Percentiles rank a stretch among this genome's conserved stretches.
Evolutionary conservation across 78 protist species (phyloP).

Genomic region (Dictyostelium brefeldianum): DNA sequence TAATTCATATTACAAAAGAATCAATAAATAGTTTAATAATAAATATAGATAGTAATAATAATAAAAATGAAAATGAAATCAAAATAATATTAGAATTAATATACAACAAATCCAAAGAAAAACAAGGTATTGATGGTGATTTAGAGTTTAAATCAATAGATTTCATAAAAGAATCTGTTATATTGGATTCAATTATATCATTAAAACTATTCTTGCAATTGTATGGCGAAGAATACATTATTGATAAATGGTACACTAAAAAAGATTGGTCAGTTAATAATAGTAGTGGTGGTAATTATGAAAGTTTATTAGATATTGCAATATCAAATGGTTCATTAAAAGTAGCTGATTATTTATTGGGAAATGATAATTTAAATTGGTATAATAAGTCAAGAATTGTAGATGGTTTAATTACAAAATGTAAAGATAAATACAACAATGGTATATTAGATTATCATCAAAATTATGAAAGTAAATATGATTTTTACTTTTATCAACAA

Average conservation of each 20-base stretch:
- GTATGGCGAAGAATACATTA: not conserved
- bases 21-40: too few species aligned
- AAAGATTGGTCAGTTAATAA: not conserved
- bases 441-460: too few species aligned
- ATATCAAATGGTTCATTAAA: not conserved
- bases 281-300: not conserved
- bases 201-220: not conserved
- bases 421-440: too few species aligned
- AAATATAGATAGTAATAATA: too few species aligned
- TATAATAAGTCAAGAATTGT: not conserved
- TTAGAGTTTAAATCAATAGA: not conserved
- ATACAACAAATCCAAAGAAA: too few species aligned
- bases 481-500: too few species aligned
- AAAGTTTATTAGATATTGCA: not conserved
- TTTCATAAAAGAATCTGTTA: constrained; percentile 1
- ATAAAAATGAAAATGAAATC: too few species aligned
- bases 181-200: not conserved
- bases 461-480: too few species aligned
- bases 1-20: too few species aligned
- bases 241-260: not conserved
- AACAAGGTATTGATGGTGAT: too few species aligned
- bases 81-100: too few species aligned
- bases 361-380: not conserved
- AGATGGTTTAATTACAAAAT: not conserved
- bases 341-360: not conserved